Percentiles rank a stretch among this genome's conserved stretches.
Evolutionary conservation across 2,329 filamentous ascomycete species (phyloP).

Genomic region (Helotiales sp.): DNA sequence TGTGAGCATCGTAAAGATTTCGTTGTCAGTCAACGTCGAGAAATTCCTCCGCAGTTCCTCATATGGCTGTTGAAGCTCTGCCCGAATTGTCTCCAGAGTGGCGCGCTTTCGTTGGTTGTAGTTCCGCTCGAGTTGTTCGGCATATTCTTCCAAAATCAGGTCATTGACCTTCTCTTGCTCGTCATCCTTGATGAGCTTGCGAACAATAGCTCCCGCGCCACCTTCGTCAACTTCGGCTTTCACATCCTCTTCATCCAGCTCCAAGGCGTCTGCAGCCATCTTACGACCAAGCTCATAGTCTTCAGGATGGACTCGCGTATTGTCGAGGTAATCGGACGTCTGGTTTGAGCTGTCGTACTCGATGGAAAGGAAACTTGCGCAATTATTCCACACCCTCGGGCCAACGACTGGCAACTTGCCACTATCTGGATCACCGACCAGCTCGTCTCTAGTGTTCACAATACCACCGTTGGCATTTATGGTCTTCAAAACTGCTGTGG

Average conservation of each 20-base stretch:
- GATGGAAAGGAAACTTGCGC: slow-evolving; percentile 92
- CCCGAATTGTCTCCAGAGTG: slow-evolving; percentile 93
- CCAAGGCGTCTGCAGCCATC: slow-evolving; percentile 96
- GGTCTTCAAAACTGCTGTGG: slow-evolving; percentile 81
- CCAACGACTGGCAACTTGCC: slow-evolving; percentile 81
- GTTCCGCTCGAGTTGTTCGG: slow-evolving; percentile 90
- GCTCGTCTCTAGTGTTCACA: slow-evolving; percentile 81
- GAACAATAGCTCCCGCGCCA: slow-evolving; percentile 86
- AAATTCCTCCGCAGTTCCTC: slow-evolving; percentile 91
- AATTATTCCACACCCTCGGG: slow-evolving; percentile 93
- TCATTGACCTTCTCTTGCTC: slow-evolving; percentile 96
- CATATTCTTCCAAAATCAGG: slow-evolving; percentile 94
- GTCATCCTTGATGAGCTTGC: slow-evolving; percentile 93
- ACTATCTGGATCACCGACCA: slow-evolving; percentile 85
- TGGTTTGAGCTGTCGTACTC: slow-evolving; percentile 83
- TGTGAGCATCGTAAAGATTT: slow-evolving; percentile 95
- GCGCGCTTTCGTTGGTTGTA: slow-evolving; percentile 94
- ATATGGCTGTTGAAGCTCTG: slow-evolving; percentile 89
- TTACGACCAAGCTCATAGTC: slow-evolving; percentile 98
- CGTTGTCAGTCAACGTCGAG: slow-evolving; percentile 68
- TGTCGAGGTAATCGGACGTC: slow-evolving; percentile 89
- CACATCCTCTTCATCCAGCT: slow-evolving; percentile 97
- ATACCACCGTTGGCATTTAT: slow-evolving; percentile 90
- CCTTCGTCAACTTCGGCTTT: slow-evolving; percentile 92
- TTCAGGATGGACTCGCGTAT: slow-evolving; percentile 95